Percentiles rank a stretch among this genome's conserved stretches.
phyloP scores from a whole-genome alignment of 805 yeast genomes.

The Candida qinlingensis region DNA sequence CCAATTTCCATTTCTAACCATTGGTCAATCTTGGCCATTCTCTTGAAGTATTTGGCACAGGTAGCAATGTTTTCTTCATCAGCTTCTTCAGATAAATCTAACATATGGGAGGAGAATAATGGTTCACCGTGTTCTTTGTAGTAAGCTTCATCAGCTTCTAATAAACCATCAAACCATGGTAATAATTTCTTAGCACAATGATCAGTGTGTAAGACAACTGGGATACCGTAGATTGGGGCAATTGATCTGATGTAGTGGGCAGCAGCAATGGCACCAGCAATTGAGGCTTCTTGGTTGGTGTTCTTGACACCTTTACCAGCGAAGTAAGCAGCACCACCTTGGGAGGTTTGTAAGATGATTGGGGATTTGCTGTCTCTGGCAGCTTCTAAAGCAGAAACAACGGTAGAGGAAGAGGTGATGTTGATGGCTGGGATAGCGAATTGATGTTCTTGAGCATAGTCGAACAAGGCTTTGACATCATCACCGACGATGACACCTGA shows the following conservation, averaged over 20 bases:
- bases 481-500: constrained; percentile 99
- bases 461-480: constrained; percentile 78
- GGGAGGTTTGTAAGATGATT: constrained; percentile 93
- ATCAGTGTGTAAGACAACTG: constrained; percentile 95
- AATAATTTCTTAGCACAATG: constrained; percentile 98
- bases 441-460: constrained; percentile 87
- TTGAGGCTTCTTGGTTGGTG: constrained; percentile 89
- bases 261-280: constrained; percentile 93
- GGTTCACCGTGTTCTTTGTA: constrained; percentile 86
- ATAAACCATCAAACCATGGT: constrained; percentile 99
- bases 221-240: constrained; percentile 95
- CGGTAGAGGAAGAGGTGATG: constrained; percentile 97
- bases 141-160: constrained; percentile 93
- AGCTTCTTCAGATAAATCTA: constrained; percentile 93
- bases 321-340: constrained; percentile 99
- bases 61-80: constrained; percentile 94
- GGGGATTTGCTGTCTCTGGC: constrained; percentile 94
- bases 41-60: constrained; percentile 90
- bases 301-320: constrained; percentile 99
- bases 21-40: constrained; percentile 91
- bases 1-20: constrained; percentile 99
- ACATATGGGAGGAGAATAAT: constrained; percentile 97
- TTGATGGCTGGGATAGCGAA: constrained; percentile 98
- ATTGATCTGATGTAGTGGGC: constrained; percentile 95
- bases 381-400: constrained; percentile 93